These are phyloP conservation scores for Basipetospora sp. DNA, from an alignment of 2,329 filamentous ascomycete species.

Conservation along the genomic window DNA sequence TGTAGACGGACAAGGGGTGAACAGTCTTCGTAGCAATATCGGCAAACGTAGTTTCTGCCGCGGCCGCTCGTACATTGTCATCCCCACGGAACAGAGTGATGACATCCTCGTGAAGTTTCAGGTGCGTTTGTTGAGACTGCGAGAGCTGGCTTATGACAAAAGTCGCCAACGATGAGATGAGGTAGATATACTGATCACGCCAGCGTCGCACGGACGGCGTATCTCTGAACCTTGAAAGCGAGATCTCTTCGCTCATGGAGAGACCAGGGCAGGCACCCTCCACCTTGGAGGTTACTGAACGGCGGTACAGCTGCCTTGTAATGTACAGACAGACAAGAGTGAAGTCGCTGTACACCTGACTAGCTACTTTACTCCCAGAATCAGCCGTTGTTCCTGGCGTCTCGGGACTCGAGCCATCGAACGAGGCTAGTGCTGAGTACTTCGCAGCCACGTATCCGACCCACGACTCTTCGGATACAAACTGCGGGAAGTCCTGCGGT, in stretches of 20 bases:
- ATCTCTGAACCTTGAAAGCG: constrained; percentile 12
- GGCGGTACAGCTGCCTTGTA: constrained; percentile 26
- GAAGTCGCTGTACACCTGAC: constrained; percentile 21
- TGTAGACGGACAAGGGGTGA: constrained; percentile 5
- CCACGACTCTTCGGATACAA: constrained; percentile 14
- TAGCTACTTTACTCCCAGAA: constrained; percentile 6
- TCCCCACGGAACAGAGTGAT: constrained; percentile 22
- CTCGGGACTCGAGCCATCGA: constrained; percentile 5
- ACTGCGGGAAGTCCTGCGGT: constrained; percentile 7
- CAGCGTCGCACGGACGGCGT: constrained; percentile 13
- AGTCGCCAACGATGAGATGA: constrained; percentile 21
- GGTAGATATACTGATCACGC: constrained; percentile 18
- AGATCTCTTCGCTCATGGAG: constrained; percentile 19
- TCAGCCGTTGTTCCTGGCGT: neutral
- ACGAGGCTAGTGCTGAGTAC: constrained; percentile 16
- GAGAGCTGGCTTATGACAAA: constrained; percentile 23
- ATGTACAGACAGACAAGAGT: constrained; percentile 24
- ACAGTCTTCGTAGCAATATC: neutral
- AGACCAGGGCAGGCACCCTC: too few species aligned
- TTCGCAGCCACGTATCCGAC: constrained; percentile 12
- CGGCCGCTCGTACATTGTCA: constrained; percentile 1
- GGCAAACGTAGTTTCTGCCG: neutral
- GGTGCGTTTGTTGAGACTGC: constrained; percentile 20
- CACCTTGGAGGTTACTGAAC: constrained; percentile 11
- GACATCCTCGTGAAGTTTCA: constrained; percentile 19